Percentiles rank a stretch among this genome's conserved stretches.
Conservation (phyloP, 2,329 filamentous ascomycete genomes). For the Ploettnerulaceae sp. region DNA sequence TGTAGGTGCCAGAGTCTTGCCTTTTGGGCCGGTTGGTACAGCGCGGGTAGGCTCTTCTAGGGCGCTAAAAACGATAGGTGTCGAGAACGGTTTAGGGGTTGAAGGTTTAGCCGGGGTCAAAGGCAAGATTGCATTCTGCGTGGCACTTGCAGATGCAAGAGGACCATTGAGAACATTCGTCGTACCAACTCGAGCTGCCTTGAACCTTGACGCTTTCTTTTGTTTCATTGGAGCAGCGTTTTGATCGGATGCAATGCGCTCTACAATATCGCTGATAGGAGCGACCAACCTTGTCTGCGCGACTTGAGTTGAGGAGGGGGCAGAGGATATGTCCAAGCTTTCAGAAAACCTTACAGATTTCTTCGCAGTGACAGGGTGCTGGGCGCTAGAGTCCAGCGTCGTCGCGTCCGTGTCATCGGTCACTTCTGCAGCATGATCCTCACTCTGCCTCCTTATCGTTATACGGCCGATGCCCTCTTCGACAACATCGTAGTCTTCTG, state of each 20-base stretch:
- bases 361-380: conserved; percentile 27
- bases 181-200: conserved; percentile 12
- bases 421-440: not conserved
- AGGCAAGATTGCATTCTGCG: conserved; percentile 17
- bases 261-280: conserved; percentile 47
- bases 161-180: conserved; percentile 18
- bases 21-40: conserved; percentile 36
- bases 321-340: conserved; percentile 63
- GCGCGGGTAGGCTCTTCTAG: conserved; percentile 17
- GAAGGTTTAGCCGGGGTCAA: conserved; percentile 24
- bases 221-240: conserved; percentile 22
- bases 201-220: conserved; percentile 39
- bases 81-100: conserved; percentile 25
- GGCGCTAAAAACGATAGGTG: conserved; percentile 26
- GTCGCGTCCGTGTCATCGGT: conserved; percentile 18
- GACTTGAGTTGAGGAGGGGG: conserved; percentile 25
- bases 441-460: conserved; percentile 39
- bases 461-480: conserved; percentile 55
- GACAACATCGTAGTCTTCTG: conserved; percentile 32
- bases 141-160: conserved; percentile 19
- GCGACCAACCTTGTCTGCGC: conserved; percentile 15
- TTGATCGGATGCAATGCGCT: conserved; percentile 27
- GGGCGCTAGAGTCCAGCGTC: not conserved
- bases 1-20: conserved; percentile 52
- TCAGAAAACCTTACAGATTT: conserved; percentile 82